Percentiles rank a stretch among this genome's conserved stretches.
These are phyloP conservation scores for Tausonia pullulans DNA, from an alignment of 1,284 basidiomycete species.

Conservation along the genomic window DNA sequence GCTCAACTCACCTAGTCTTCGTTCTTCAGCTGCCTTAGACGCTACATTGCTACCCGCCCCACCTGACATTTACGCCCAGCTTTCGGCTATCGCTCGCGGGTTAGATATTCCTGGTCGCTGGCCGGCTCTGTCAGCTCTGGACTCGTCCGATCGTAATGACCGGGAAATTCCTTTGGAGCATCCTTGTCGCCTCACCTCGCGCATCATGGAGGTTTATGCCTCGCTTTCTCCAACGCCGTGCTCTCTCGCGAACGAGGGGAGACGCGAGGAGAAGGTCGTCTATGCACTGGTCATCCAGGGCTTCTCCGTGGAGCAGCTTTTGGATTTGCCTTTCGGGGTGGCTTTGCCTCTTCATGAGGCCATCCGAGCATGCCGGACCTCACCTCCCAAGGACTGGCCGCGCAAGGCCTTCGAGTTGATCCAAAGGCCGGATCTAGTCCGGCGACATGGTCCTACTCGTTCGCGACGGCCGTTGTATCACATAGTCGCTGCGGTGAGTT, in stretches of 20 bases:
- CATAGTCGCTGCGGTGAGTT: conserved; percentile 18
- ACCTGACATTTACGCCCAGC: conserved; percentile 34
- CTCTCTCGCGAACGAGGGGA: no score
- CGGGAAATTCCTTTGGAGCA: no score
- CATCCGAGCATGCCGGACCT: conserved; percentile 62
- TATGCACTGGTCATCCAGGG: conserved; percentile 46
- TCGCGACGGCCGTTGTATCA: neutral
- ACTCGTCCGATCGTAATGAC: no score
- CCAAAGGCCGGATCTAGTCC: conserved; percentile 61
- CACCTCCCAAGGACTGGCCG: conserved; percentile 62
- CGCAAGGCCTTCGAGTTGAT: conserved; percentile 60
- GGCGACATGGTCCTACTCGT: conserved; percentile 10
- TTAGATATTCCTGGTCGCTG: neutral
- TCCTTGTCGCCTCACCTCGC: conserved; percentile 1
- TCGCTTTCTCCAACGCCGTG: conserved; percentile 38
- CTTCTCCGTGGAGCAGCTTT: conserved; percentile 44
- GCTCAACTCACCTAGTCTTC: conserved; percentile 16
- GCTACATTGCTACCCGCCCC: conserved; percentile 28
- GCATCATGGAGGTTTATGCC: conserved; percentile 33
- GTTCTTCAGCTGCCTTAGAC: conserved; percentile 1
- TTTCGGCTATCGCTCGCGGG: conserved; percentile 22
- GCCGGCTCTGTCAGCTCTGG: neutral
- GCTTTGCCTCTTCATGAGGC: conserved; percentile 73
- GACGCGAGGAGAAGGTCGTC: conserved; percentile 49
- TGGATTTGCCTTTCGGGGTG: conserved; percentile 51